Base-by-base conservation (phyloP, 139 green algal genomes). In the Trebouxia sp. region DNA sequence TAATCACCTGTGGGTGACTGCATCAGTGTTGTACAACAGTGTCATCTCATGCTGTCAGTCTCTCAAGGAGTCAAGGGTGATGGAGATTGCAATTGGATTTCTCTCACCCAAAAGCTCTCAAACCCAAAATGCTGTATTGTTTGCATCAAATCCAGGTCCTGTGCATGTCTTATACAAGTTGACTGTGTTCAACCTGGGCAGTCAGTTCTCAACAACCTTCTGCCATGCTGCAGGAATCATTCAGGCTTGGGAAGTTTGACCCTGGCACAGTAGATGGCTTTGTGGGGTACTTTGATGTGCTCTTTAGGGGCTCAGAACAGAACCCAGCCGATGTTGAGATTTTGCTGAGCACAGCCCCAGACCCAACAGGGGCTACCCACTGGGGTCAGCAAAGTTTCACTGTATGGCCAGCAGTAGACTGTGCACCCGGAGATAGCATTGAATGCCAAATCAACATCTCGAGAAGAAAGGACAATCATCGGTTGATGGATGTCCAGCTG, bases 311-410 rank as follows among this genome's bases (percentile, higher is more conserved):
- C 56, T 92, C 85, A 15, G 32, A 58, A 15, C 30, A 91, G 79
- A 91, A 95, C 80, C 92, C 95, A 0, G 79, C 91, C 6, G 88
- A 95, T 65, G 76, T 85, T 26, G 77, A 79, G 30, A 91, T 98
- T 30, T 82, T 85, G 74, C 87, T 98, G 8, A 90, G 83, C 35
- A 98, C 95, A 7, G 94, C 90, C 15, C 96, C 96, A 24, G 95
- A 97, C 84, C 83, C 90, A 3, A 94, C 89, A 76, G 90, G 92
- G 28, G 87, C 90, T 53, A 99, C 96, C 4, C 96, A 99, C 88
- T 99, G 96, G 96, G 96, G 96, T 26, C 96, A 99, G 84, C 90
- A 94, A 85, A 90, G 82, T 15, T 98, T 98, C 87, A 88, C 88
- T 45, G 65, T 97, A 48, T 81, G 95, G 75, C 95, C 95, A 7